Evolutionary conservation across 2,329 filamentous ascomycete species (phyloP), one percentile per base, ranked within the genome.

Genomic region (Xylariales sp.): DNA sequence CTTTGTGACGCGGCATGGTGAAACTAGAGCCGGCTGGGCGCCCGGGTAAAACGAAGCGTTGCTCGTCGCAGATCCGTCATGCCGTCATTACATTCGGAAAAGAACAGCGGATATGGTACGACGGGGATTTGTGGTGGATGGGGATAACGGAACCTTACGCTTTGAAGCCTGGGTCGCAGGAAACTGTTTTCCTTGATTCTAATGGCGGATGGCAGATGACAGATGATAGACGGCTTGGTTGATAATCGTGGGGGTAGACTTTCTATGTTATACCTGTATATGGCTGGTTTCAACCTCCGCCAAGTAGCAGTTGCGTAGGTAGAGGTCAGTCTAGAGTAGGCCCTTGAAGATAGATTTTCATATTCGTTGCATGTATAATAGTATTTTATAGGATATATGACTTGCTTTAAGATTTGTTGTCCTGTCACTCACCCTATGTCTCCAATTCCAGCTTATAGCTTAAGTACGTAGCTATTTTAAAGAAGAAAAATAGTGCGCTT

Each of bases 41-140:
- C 36, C 46, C 28, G 43, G 18, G 30, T n/a, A 36, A 57, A 68
- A 48, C 45, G 62, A 65, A 62, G 62, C 62, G 61, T 39, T 62
- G 62, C 56, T 49, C 53, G 65, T 68, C 65, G 65, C 65, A 68
- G 65, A 68, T 68, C 65, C 46, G 43, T 67, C 49, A 63, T 67
- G 65, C 65, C 55, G 55, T 36, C 43, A 16, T 36, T 43, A 45
- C 18, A 54, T 56, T 49, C 12, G 50, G 49, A 50, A 60, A 57
- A 32, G 48, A 59, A 36, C 36, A 18, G 34, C 64, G 43, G 34
- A 41, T 36, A 36, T 55, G 54, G 48, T 49, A 60, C 43, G 18
- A 45, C 3, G 8, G 32, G 6, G 4, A 45, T 14, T 3, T n/a
- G 34, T 49, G 41, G n/a, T 32, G 18, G 16, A 34, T 48, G 36